Percentiles rank a stretch among this genome's conserved stretches.
phyloP scores from a whole-genome alignment of 73 alveolate genomes.

The Effrenium voratum region DNA sequence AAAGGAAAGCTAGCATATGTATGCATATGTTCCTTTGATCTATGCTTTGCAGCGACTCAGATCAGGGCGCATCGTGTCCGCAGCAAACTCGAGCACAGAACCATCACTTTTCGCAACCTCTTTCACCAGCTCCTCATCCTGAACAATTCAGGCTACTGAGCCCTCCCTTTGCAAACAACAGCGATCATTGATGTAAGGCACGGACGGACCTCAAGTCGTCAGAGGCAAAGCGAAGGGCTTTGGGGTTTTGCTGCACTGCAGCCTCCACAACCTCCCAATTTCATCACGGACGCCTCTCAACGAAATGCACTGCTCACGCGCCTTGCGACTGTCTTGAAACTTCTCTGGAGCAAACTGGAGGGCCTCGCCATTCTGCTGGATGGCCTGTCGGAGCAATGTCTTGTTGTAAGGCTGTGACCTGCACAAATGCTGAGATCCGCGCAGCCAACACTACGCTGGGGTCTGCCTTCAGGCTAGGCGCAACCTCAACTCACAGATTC shows the following conservation, averaged over 20 bases:
- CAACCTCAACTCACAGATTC: too few relatives aligned
- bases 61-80: slow-evolving; percentile 15
- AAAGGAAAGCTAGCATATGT: too few relatives aligned
- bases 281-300: too few relatives aligned
- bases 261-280: slow-evolving; percentile 64
- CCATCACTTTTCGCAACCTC: slow-evolving; percentile 64
- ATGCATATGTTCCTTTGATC: too few relatives aligned
- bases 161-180: neutral
- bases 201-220: neutral
- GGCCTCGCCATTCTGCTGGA: slow-evolving; percentile 87
- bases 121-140: slow-evolving; percentile 81
- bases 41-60: neutral
- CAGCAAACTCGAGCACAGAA: slow-evolving; percentile 41
- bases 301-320: too few relatives aligned
- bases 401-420: neutral
- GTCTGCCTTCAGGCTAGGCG: slow-evolving; percentile 76
- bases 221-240: slow-evolving; percentile 81
- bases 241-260: slow-evolving; percentile 65
- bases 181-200: neutral
- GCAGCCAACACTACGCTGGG: slow-evolving; percentile 62
- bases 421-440: neutral
- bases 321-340: slow-evolving; percentile 76
- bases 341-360: slow-evolving; percentile 66
- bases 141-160: neutral
- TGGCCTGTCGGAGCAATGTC: neutral